phyloP scores from a whole-genome alignment of 352 stramenopile species.

The Globisporangium ultimum region DNA sequence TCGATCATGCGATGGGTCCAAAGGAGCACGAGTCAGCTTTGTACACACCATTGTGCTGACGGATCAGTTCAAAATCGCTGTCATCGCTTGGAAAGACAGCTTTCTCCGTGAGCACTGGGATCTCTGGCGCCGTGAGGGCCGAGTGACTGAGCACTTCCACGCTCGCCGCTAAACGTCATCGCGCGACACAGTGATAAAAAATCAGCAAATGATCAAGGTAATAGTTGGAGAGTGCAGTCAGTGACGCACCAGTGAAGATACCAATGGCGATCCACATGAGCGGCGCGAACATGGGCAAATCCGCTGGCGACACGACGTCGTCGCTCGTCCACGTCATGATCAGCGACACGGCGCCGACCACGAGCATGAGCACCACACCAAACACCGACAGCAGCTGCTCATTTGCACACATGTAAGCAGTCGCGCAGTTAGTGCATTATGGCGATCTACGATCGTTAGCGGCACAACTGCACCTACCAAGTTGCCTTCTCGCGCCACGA shows the following conservation, averaged over 20 bases:
- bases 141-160: slow-evolving; percentile 40
- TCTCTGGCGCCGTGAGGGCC: slow-evolving; percentile 15
- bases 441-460: background rate
- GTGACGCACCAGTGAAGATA: slow-evolving; percentile 56
- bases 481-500: slow-evolving; percentile 41
- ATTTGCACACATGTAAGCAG: no score
- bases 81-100: slow-evolving; percentile 51
- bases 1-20: no score
- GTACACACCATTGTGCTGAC: slow-evolving; percentile 31
- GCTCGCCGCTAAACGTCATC: slow-evolving; percentile 29
- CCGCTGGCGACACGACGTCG: slow-evolving; percentile 28
- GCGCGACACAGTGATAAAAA: background rate
- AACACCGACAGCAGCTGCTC: slow-evolving; percentile 64
- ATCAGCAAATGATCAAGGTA: background rate
- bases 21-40: no score
- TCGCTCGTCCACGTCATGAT: slow-evolving; percentile 58
- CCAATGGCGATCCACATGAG: slow-evolving; percentile 79
- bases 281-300: slow-evolving; percentile 75
- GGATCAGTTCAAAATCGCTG: slow-evolving; percentile 56
- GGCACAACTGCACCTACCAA: slow-evolving; percentile 26
- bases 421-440: background rate
- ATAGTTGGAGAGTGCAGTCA: no score
- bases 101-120: slow-evolving; percentile 52
- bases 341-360: slow-evolving; percentile 59
- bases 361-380: slow-evolving; percentile 60